These are phyloP conservation scores for Fusarium sp. DNA, from an alignment of 2,329 filamentous ascomycete species.

Conservation along the genomic window DNA sequence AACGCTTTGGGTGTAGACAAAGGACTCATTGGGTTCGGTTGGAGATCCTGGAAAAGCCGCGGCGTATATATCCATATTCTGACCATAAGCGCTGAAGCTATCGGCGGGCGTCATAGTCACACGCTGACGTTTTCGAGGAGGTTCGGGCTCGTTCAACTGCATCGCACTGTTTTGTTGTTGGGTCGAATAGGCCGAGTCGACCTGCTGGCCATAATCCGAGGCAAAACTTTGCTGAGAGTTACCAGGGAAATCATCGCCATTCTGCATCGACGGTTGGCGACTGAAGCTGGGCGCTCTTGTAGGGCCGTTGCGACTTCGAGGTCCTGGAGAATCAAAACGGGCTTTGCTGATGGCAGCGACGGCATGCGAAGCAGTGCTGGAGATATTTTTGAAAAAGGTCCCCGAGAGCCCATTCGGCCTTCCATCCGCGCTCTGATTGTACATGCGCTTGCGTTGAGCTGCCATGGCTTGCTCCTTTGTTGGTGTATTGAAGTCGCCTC, in stretches of 20 bases:
- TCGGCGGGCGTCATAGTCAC: conserved; percentile 67
- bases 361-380: conserved; percentile 89
- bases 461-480: conserved; percentile 99
- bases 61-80: conserved; percentile 60
- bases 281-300: conserved; percentile 77
- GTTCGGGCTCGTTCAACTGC: conserved; percentile 69
- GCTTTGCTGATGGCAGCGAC: conserved; percentile 98
- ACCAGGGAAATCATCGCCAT: conserved; percentile 73
- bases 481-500: conserved; percentile 87
- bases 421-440: conserved; percentile 76
- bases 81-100: conserved; percentile 67
- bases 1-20: conserved; percentile 71
- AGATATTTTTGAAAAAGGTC: conserved; percentile 98
- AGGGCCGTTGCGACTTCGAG: conserved; percentile 72
- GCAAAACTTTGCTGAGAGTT: conserved; percentile 88
- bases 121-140: conserved; percentile 83
- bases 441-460: conserved; percentile 90
- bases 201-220: conserved; percentile 80
- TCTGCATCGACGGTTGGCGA: conserved; percentile 78
- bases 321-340: conserved; percentile 87
- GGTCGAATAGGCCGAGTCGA: conserved; percentile 78
- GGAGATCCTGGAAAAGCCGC: conserved; percentile 75
- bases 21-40: conserved; percentile 84
- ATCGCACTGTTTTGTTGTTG: conserved; percentile 59
- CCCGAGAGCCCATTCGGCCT: conserved; percentile 77